These are phyloP conservation scores for Pseudogymnoascus sp. DNA, from an alignment of 2,329 filamentous ascomycete species.

Conservation along the genomic window DNA sequence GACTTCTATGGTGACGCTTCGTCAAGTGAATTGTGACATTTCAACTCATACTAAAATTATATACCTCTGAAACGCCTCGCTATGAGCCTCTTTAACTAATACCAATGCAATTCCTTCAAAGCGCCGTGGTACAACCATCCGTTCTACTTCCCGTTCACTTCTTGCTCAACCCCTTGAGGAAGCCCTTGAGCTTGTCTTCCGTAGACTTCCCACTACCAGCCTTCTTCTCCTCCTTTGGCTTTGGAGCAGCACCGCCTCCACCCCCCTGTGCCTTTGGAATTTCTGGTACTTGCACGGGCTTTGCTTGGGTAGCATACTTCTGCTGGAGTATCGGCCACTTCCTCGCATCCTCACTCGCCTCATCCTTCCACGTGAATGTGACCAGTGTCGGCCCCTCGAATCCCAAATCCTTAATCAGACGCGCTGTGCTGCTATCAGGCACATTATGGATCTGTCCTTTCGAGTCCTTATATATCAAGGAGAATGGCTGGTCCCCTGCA, in stretches of 20 bases:
- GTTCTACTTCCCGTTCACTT: not conserved
- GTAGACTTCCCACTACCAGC: conserved; percentile 26
- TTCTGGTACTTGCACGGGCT: conserved; percentile 60
- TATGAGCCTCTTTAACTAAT: conserved; percentile 18
- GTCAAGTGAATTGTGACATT: not conserved
- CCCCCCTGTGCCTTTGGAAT: conserved; percentile 39
- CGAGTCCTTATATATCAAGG: conserved; percentile 46
- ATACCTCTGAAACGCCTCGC: conserved; percentile 11
- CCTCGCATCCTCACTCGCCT: conserved; percentile 50
- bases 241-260: conserved; percentile 21
- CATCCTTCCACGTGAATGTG: conserved; percentile 68
- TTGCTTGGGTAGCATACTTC: conserved; percentile 54
- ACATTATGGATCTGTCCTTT: conserved; percentile 30
- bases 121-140: not conserved
- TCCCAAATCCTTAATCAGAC: conserved; percentile 66
- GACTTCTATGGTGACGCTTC: not conserved
- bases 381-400: conserved; percentile 67
- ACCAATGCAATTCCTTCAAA: not conserved
- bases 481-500: conserved; percentile 59
- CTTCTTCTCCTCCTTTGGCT: conserved; percentile 28
- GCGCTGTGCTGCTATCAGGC: conserved; percentile 41
- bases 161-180: conserved; percentile 31
- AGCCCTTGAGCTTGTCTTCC: conserved; percentile 28
- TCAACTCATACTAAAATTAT: not conserved
- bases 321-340: conserved; percentile 35